Base-by-base conservation (phyloP, 1,139 yeast species). In the Blastobotrys apis region DNA sequence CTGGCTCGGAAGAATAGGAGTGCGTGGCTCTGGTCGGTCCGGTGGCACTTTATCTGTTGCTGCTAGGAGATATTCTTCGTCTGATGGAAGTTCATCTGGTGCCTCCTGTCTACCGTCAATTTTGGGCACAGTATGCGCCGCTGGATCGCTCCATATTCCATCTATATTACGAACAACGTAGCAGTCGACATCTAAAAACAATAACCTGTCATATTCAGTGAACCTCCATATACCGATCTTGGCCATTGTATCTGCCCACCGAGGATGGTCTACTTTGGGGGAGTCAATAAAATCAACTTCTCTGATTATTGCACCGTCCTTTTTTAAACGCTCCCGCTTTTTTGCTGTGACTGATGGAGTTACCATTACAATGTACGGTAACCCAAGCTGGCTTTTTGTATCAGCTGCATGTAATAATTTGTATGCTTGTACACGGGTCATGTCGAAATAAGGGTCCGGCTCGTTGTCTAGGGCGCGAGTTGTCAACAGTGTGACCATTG, bases 221-320 rank as follows among this genome's bases (percentile, higher is more conserved):
- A 39, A 10, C 21, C 32, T 12, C 42, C 42, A 39, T 4, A 32
- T n/a, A 9, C 42, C 19, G 21, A 39, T 21, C 37, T 39, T 39
- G 21, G 42, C 22, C 37, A 39, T 31, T 12, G 30, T 15, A 39
- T 39, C 31, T 5, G 3, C 12, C 42, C 42, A 39, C 8, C 35
- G 31, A 6, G 8, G 9, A 12, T 19, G 5, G 4, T 22, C 35
- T 4, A 17, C 23, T 8, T 12, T 12, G 8, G 2, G 3, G 4
- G 4, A 9, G n/a, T 16, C 29, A 22, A 39, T 39, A 4, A 19
- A 4, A 10, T 39, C 22, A 6, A 39, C 37, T 22, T 20, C 23
- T 12, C n/a, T 15, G 5, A 39, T 30, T 6, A 25, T 12, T 3
- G 22, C 27, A n/a, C 42, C 42, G 5, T 25, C 25, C n/a, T 30